These are phyloP conservation scores for Axilococcus clingmanii DNA, from an alignment of 139 green algal genomes.

Conservation along the genomic window DNA sequence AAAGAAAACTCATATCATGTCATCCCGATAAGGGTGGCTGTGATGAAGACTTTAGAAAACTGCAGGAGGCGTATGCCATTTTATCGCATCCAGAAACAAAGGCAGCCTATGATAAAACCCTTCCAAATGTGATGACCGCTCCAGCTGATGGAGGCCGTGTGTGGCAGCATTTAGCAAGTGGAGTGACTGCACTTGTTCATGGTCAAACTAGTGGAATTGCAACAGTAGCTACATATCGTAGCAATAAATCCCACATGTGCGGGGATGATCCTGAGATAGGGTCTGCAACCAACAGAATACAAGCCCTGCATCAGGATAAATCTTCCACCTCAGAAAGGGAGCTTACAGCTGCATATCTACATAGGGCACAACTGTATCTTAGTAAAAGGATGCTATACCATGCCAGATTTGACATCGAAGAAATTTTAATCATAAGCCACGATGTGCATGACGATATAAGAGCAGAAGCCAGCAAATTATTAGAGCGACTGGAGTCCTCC, in stretches of 20 bases:
- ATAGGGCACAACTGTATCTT: not conserved
- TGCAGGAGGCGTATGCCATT: conserved; percentile 7
- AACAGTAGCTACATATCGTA: not conserved
- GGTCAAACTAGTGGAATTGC: conserved; percentile 7
- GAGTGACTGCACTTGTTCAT: conserved; percentile 13
- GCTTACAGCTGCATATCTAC: conserved; percentile 4
- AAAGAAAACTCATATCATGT: conserved; percentile 2
- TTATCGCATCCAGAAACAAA: conserved; percentile 11
- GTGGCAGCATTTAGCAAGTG: not conserved
- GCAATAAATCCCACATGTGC: not conserved
- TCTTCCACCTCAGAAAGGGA: not conserved
- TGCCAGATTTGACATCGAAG: conserved; percentile 17
- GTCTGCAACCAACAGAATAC: not conserved
- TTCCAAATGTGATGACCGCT: not conserved
- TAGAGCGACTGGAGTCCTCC: no score
- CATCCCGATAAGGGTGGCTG: conserved; percentile 26
- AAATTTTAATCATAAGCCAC: no score
- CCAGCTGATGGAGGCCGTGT: not conserved
- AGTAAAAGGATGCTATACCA: conserved; percentile 9
- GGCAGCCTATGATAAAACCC: conserved; percentile 3
- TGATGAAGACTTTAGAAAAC: conserved; percentile 1
- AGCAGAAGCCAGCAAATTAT: no score
- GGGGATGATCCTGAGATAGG: not conserved
- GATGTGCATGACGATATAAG: no score
- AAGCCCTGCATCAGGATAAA: not conserved